Evolutionary conservation across 2,329 filamentous ascomycete species (phyloP).

Genomic region (Colletotrichum phormii): DNA sequence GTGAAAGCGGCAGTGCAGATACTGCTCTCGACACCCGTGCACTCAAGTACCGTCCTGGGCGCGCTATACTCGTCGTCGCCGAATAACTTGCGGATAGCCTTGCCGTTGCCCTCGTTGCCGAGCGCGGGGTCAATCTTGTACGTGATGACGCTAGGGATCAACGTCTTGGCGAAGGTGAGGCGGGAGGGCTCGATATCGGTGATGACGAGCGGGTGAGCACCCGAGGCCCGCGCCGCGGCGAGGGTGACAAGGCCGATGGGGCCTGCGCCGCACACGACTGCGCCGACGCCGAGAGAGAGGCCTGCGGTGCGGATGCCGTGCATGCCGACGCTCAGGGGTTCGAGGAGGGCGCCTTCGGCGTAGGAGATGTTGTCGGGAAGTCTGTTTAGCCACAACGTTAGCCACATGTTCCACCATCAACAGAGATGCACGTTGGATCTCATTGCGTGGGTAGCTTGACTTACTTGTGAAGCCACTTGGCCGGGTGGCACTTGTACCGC

Average conservation of each 20-base stretch:
- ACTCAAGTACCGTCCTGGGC: slow-evolving; percentile 71
- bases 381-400: slow-evolving; percentile 38
- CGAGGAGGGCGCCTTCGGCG: slow-evolving; percentile 71
- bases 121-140: slow-evolving; percentile 63
- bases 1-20: slow-evolving; percentile 69
- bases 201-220: slow-evolving; percentile 72
- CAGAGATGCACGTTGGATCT: too few species aligned
- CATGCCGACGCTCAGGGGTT: slow-evolving; percentile 72
- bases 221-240: slow-evolving; percentile 69
- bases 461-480: slow-evolving; percentile 67
- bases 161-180: slow-evolving; percentile 67
- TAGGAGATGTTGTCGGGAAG: slow-evolving; percentile 68
- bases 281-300: slow-evolving; percentile 65
- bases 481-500: slow-evolving; percentile 70
- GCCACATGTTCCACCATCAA: too few species aligned
- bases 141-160: slow-evolving; percentile 64
- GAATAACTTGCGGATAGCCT: slow-evolving; percentile 65
- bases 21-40: slow-evolving; percentile 74
- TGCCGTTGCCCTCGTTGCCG: slow-evolving; percentile 61
- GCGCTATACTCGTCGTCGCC: slow-evolving; percentile 65
- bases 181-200: slow-evolving; percentile 70
- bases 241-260: slow-evolving; percentile 72
- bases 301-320: slow-evolving; percentile 67
- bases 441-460: slow-evolving; percentile 7
- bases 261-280: slow-evolving; percentile 71